Evolutionary conservation across 345 rosid species (phyloP).

Genomic region (Acer campestre): DNA sequence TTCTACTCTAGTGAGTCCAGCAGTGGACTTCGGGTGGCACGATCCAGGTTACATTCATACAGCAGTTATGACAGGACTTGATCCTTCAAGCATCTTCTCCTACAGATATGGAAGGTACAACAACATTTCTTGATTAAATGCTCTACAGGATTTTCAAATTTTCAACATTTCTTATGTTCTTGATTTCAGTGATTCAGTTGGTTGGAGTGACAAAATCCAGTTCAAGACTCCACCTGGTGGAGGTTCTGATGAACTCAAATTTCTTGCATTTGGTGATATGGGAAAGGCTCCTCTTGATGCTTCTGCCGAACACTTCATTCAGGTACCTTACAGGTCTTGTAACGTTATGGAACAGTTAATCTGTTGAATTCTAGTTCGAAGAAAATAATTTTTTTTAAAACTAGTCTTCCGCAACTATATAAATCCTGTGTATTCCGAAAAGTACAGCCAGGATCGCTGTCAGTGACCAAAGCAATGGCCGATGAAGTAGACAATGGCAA

Average conservation of each 20-base stretch:
- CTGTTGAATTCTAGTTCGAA: too few species aligned
- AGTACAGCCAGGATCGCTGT: slow-evolving; percentile 60
- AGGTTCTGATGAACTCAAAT: slow-evolving; percentile 55
- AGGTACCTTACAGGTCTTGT: slow-evolving; percentile 27
- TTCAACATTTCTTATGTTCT: background rate
- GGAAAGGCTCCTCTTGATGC: slow-evolving; percentile 69
- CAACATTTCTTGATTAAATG: too few species aligned
- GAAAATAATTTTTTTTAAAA: too few species aligned
- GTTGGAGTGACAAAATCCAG: slow-evolving; percentile 57
- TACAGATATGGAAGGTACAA: slow-evolving; percentile 69
- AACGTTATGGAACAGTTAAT: too few species aligned
- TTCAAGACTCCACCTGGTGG: slow-evolving; percentile 60
- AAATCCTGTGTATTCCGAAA: too few species aligned
- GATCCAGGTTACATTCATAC: slow-evolving; percentile 72
- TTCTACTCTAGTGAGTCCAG: slow-evolving; percentile 43
- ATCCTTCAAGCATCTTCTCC: slow-evolving; percentile 42
- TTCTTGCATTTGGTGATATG: slow-evolving; percentile 68
- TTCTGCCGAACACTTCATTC: slow-evolving; percentile 62
- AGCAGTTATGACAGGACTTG: slow-evolving; percentile 57
- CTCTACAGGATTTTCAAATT: too few species aligned
- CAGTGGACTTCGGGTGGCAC: slow-evolving; percentile 78
- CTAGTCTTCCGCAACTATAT: too few species aligned
- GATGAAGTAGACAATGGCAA: slow-evolving; percentile 42
- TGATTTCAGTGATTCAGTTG: slow-evolving; percentile 46
- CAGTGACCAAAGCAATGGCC: slow-evolving; percentile 49